Conservation (phyloP, 495 filamentous ascomycete species). For the Rhypophila decipiens region DNA sequence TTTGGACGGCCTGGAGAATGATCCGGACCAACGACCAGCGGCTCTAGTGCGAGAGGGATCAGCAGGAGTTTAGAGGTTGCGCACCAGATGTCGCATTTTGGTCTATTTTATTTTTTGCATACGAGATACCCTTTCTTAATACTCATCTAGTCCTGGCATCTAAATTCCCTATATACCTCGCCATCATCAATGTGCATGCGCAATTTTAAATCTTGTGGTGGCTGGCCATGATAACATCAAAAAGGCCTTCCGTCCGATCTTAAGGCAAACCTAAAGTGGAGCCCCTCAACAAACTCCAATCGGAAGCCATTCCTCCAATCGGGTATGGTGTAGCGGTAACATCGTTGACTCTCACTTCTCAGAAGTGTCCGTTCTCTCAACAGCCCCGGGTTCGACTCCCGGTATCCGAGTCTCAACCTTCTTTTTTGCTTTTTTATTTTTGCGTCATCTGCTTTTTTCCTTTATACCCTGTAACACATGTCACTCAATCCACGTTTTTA, state of each 20-base stretch:
- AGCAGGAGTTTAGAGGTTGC: neutral
- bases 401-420: slow-evolving; percentile 11
- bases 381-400: slow-evolving; percentile 22
- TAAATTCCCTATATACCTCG: neutral
- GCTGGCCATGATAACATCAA: too few species aligned
- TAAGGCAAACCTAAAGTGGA: too few species aligned
- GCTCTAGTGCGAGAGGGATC: neutral
- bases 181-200: neutral
- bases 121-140: slow-evolving; percentile 3
- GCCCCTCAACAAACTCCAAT: too few species aligned
- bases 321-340: slow-evolving; percentile 17
- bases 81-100: neutral
- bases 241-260: too few species aligned
- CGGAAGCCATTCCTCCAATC: slow-evolving; percentile 14
- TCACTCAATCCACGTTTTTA: too few species aligned
- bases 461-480: too few species aligned
- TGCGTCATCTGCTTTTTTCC: neutral
- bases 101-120: neutral
- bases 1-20: neutral
- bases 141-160: neutral
- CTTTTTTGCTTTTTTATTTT: slow-evolving; percentile 2
- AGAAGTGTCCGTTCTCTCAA: slow-evolving; percentile 16
- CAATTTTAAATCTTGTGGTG: neutral
- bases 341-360: slow-evolving; percentile 19
- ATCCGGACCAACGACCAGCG: neutral